Evolutionary conservation across 352 stramenopile species (phyloP), one percentile per base, ranked within the genome.

Genomic region (Pythium biforme): DNA sequence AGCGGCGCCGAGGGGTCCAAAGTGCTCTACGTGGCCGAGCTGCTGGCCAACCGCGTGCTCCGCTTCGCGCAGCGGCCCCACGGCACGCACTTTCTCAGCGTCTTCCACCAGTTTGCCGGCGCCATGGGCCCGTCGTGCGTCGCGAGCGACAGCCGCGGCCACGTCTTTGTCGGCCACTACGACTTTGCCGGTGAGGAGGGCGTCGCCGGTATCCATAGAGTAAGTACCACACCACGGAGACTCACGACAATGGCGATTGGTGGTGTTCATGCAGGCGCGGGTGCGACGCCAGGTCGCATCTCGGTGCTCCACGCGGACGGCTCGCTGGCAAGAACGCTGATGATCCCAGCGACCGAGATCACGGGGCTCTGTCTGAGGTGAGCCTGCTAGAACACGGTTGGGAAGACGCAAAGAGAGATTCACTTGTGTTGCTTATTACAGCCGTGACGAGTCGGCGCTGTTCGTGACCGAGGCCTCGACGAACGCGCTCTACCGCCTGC

Each of bases 71-170:
- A 89, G 56, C 72, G 81, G 9, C 89, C 89, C 6, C 64, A 55
- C 8, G 88, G 84, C 45, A 83, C 76, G 22, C 88, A 92, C 59
- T 85, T 94, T 54, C 46, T 75, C 27, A 93, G 77, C 25, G 87
- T 96, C 15, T 94, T 96, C 33, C 71, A 93, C 57, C 83, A 94
- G 65, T 95, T 95, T 57, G 68, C 74, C 14, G 89, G 89, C 4
- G 81, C 83, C 14, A 71, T 96, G 59, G 87, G 88, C 0, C 88
- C 87, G 10, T 94, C 85, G 2, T 86, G 85, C 29, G 53, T 95
- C 31, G 81, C 71, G 15, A 90, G 77, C 47, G 83, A 88, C n/a
- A 63, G 60, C 8, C 72, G 73, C 25, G 83, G 82, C 4, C 65
- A 60, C 4, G 55, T 97, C 22, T 95, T 91, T 56, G 85, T 97